Conservation (phyloP, 441 rosid genomes). For the Sinapis alba region DNA sequence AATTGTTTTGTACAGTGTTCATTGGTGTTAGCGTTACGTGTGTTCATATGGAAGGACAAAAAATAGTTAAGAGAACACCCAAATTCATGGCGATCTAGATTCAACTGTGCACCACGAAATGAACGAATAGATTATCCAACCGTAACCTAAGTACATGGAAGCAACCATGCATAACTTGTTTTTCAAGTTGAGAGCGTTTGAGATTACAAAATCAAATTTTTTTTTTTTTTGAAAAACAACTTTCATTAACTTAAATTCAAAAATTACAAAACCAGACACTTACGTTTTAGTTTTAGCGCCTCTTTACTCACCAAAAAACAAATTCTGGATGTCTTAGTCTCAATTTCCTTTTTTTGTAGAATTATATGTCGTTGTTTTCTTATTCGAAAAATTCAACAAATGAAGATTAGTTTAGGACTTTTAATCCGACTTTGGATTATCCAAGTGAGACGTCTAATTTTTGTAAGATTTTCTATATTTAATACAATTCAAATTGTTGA, state of each 20-base stretch:
- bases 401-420: neutral
- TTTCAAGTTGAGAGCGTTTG: neutral
- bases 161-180: neutral
- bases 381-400: neutral
- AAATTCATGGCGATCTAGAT: neutral
- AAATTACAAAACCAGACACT: neutral
- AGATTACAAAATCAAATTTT: too few relatives aligned
- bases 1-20: neutral
- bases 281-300: neutral
- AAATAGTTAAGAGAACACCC: neutral
- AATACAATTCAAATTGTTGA: constrained; percentile 21
- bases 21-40: neutral
- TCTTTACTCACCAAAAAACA: neutral
- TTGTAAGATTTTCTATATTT: neutral
- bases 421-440: neutral
- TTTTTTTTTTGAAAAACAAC: too few relatives aligned
- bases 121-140: neutral
- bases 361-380: neutral
- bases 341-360: neutral
- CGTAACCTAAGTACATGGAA: neutral
- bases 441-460: constrained; percentile 3
- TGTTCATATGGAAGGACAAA: neutral
- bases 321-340: neutral
- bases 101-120: neutral
- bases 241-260: too few relatives aligned